Evolutionary conservation across 257 asterid genomes (phyloP).

Genomic region (Solanum pennellii): DNA sequence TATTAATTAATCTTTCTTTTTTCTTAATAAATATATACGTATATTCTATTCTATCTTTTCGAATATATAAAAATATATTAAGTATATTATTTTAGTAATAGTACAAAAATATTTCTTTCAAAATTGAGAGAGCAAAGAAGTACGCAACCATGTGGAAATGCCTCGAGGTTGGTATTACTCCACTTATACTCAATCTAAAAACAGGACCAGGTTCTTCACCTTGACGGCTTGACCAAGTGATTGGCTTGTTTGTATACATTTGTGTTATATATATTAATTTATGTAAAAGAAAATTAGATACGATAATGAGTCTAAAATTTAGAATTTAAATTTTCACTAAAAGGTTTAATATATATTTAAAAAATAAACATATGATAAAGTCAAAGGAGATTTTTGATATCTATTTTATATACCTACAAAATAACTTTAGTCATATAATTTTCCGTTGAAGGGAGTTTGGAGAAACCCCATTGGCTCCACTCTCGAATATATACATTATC

Average conservation of each 20-base stretch:
- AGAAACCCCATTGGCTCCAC: not conserved
- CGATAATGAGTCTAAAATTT: not conserved
- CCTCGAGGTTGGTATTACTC: not conserved
- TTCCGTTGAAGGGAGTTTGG: not conserved
- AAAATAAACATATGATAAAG: not conserved
- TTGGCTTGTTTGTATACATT: not conserved
- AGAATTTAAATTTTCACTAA: too few relatives aligned
- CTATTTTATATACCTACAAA: not conserved
- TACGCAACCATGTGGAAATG: not conserved
- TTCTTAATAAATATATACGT: too few relatives aligned
- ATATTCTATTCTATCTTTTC: fast-evolving
- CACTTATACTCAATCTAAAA: not conserved
- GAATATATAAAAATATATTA: too few relatives aligned
- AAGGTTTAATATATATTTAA: fast-evolving
- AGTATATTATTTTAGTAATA: too few relatives aligned
- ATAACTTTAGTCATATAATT: not conserved
- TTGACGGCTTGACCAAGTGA: not conserved
- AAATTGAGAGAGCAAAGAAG: not conserved
- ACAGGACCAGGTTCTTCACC: not conserved
- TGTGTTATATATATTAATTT: not conserved
- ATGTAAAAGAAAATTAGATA: not conserved
- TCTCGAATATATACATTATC: not conserved
- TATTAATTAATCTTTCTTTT: too few relatives aligned
- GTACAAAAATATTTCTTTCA: not conserved
- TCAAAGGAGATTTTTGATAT: not conserved